Conservation (phyloP, 1,139 yeast species). For the Yamadazyma sp. region DNA sequence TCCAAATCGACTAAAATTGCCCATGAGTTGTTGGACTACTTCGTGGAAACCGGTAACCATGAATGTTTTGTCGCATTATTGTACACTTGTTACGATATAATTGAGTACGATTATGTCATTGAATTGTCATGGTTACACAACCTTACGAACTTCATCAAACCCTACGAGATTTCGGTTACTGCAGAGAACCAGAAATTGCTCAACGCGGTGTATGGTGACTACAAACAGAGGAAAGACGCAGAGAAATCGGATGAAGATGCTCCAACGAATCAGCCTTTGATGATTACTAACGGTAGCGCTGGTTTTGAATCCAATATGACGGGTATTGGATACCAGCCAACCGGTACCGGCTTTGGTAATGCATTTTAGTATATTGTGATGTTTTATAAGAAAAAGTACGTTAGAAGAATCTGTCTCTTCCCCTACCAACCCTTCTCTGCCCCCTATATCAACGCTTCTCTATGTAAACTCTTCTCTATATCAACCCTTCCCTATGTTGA, state of each 20-base stretch:
- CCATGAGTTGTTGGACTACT: slow-evolving; percentile 84
- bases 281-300: slow-evolving; percentile 63
- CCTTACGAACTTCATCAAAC: slow-evolving; percentile 77
- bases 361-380: slow-evolving; percentile 27
- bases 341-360: slow-evolving; percentile 70
- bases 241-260: slow-evolving; percentile 53
- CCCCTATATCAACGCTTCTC: no score
- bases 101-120: slow-evolving; percentile 79
- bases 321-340: slow-evolving; percentile 59
- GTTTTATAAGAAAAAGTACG: slow-evolving; percentile 1
- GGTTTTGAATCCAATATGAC: slow-evolving; percentile 23
- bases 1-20: slow-evolving; percentile 80
- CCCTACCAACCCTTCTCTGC: no score
- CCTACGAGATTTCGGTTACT: slow-evolving; percentile 81
- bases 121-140: slow-evolving; percentile 91
- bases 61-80: slow-evolving; percentile 93
- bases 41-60: slow-evolving; percentile 95
- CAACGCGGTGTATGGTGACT: slow-evolving; percentile 65
- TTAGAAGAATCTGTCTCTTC: no score
- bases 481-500: no score
- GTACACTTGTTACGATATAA: slow-evolving; percentile 79
- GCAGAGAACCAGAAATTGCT: slow-evolving; percentile 75
- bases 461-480: no score
- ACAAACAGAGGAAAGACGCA: slow-evolving; percentile 66
- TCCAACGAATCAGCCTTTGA: slow-evolving; percentile 51